These are phyloP conservation scores for Solanum peruvianum DNA, from an alignment of 257 asterid species.

Conservation along the genomic window DNA sequence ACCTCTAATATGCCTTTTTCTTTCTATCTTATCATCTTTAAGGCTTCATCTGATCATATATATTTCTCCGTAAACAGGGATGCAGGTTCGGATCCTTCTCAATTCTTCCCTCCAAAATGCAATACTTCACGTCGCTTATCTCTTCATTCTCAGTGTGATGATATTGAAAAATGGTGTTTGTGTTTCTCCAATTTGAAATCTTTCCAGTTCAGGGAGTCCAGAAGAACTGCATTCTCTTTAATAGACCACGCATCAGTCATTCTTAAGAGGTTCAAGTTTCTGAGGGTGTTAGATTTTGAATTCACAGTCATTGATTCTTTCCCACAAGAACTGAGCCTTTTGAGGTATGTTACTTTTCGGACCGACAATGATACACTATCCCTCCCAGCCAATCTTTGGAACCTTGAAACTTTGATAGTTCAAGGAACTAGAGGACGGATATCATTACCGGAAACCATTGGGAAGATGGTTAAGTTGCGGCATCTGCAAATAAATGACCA, in stretches of 20 bases:
- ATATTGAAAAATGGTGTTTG: neutral
- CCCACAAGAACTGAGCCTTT: neutral
- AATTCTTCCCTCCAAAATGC: neutral
- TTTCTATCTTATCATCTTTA: neutral
- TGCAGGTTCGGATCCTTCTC: neutral
- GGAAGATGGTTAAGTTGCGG: neutral
- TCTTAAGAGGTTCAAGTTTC: neutral
- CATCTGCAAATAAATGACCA: neutral
- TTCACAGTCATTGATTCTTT: neutral
- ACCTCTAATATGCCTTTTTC: neutral
- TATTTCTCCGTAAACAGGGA: neutral
- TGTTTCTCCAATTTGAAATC: neutral
- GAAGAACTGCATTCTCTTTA: neutral
- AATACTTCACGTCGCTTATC: neutral
- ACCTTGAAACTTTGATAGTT: slow-evolving; percentile 1
- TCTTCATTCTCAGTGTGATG: neutral
- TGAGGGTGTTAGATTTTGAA: neutral
- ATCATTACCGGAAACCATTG: neutral
- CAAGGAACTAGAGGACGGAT: neutral
- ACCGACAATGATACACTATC: neutral
- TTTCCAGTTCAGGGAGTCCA: neutral
- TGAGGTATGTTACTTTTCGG: neutral
- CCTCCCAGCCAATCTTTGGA: neutral
- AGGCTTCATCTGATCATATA: neutral
- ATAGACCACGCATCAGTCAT: neutral